phyloP scores from a whole-genome alignment of 805 yeast species.

The Jamesozyma hellenica region DNA sequence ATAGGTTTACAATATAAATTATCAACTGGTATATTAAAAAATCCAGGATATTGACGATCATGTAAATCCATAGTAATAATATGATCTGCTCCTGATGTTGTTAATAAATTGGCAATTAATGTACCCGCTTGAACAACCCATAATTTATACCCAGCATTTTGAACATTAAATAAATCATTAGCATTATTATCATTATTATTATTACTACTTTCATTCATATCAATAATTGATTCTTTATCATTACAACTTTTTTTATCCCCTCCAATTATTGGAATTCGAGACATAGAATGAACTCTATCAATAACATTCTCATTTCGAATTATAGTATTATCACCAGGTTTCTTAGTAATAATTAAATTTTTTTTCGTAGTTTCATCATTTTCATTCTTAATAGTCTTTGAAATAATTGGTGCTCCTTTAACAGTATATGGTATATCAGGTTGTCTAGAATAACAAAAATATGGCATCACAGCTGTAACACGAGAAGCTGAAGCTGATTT shows the following conservation, averaged over 20 bases:
- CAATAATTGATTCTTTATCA: too few relatives aligned
- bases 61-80: slow-evolving; percentile 96
- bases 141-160: slow-evolving; percentile 66
- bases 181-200: slow-evolving; percentile 22
- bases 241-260: too few relatives aligned
- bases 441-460: slow-evolving; percentile 92
- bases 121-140: slow-evolving; percentile 97
- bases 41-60: slow-evolving; percentile 97
- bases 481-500: slow-evolving; percentile 82
- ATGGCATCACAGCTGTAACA: slow-evolving; percentile 84
- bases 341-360: slow-evolving; percentile 11
- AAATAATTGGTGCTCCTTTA: slow-evolving; percentile 59
- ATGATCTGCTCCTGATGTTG: slow-evolving; percentile 93
- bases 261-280: too few relatives aligned
- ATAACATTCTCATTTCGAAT: too few relatives aligned
- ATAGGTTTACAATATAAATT: slow-evolving; percentile 84
- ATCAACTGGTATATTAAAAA: slow-evolving; percentile 92
- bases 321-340: slow-evolving; percentile 20
- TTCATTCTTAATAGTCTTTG: slow-evolving; percentile 24
- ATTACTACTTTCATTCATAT: too few relatives aligned
- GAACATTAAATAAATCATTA: slow-evolving; percentile 30
- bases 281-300: too few relatives aligned
- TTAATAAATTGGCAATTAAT: slow-evolving; percentile 73
- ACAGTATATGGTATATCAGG: slow-evolving; percentile 83
- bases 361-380: too few relatives aligned